Percentiles rank a stretch among this genome's conserved stretches.
These are phyloP conservation scores for Clohesyomyces aquaticus DNA, from an alignment of 495 filamentous ascomycete species.

Conservation along the genomic window DNA sequence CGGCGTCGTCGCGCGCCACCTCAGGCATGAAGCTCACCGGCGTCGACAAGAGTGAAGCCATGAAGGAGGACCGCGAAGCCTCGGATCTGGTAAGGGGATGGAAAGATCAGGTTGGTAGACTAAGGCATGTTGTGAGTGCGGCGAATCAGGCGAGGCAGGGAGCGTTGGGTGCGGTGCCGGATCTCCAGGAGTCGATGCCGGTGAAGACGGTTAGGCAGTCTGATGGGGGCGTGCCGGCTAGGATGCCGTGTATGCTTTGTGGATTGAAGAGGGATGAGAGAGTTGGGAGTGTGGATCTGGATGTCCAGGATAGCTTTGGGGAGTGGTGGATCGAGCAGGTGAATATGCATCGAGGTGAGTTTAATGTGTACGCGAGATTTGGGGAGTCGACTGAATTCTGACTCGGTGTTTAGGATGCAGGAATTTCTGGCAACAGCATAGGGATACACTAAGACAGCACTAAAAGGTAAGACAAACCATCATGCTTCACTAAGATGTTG, in stretches of 20 bases:
- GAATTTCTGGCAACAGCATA: constrained; percentile 82
- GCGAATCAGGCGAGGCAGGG: constrained; percentile 52
- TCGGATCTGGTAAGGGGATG: constrained; percentile 75
- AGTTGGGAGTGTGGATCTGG: constrained; percentile 70
- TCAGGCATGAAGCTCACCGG: constrained; percentile 88
- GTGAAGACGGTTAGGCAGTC: constrained; percentile 59
- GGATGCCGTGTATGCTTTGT: constrained; percentile 83
- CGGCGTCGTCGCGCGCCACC: constrained; percentile 57
- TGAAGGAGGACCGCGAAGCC: constrained; percentile 85
- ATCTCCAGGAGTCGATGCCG: constrained; percentile 64
- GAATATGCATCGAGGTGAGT: constrained; percentile 55
- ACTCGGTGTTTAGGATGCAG: constrained; percentile 62
- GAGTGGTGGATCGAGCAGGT: constrained; percentile 94
- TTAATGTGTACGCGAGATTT: not conserved
- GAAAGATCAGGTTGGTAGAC: constrained; percentile 66
- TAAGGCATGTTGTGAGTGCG: constrained; percentile 58
- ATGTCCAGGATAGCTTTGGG: constrained; percentile 85
- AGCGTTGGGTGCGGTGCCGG: constrained; percentile 58
- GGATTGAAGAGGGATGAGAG: constrained; percentile 86
- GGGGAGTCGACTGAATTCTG: not conserved
- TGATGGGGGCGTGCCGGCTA: constrained; percentile 68
- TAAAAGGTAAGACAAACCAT: too few relatives aligned
- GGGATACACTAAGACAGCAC: constrained; percentile 64
- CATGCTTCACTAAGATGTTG: too few relatives aligned
- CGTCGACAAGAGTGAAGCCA: constrained; percentile 75